Conservation (phyloP, 2,329 filamentous ascomycete genomes). For the Purpureocillium lavendulum region DNA sequence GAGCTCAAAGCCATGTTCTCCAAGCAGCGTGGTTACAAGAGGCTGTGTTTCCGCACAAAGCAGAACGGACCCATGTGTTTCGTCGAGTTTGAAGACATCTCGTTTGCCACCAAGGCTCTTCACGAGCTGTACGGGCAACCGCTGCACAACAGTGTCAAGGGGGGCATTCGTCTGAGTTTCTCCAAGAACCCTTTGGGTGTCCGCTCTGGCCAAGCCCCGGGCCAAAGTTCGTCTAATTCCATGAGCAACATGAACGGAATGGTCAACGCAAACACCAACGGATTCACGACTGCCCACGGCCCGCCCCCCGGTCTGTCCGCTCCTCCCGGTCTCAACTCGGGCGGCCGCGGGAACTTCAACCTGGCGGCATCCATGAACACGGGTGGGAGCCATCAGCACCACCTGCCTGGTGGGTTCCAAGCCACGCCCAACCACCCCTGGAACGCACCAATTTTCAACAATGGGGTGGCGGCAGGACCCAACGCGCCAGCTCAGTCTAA, state of each 20-base stretch:
- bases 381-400: slow-evolving; percentile 8
- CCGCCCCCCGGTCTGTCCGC: slow-evolving; percentile 75
- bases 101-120: slow-evolving; percentile 83
- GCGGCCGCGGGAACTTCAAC: slow-evolving; percentile 15
- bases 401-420: slow-evolving; percentile 9
- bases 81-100: slow-evolving; percentile 93
- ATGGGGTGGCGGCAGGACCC: slow-evolving; percentile 11
- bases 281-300: slow-evolving; percentile 61
- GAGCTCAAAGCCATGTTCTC: slow-evolving; percentile 91
- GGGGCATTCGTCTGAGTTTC: slow-evolving; percentile 90
- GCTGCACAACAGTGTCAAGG: slow-evolving; percentile 87
- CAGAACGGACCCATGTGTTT: slow-evolving; percentile 97
- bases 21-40: slow-evolving; percentile 89
- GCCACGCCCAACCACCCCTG: slow-evolving; percentile 12
- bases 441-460: slow-evolving; percentile 14
- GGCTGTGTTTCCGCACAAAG: slow-evolving; percentile 90
- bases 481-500: slow-evolving; percentile 10
- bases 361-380: slow-evolving; percentile 12
- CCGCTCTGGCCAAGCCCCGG: slow-evolving; percentile 61
- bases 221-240: slow-evolving; percentile 31
- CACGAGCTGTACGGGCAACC: slow-evolving; percentile 81
- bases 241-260: slow-evolving; percentile 45
- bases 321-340: slow-evolving; percentile 57
- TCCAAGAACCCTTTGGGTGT: slow-evolving; percentile 96
- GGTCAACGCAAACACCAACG: slow-evolving; percentile 52